Conservation (phyloP, 2,329 filamentous ascomycete genomes). For the Aulographum hederae region DNA sequence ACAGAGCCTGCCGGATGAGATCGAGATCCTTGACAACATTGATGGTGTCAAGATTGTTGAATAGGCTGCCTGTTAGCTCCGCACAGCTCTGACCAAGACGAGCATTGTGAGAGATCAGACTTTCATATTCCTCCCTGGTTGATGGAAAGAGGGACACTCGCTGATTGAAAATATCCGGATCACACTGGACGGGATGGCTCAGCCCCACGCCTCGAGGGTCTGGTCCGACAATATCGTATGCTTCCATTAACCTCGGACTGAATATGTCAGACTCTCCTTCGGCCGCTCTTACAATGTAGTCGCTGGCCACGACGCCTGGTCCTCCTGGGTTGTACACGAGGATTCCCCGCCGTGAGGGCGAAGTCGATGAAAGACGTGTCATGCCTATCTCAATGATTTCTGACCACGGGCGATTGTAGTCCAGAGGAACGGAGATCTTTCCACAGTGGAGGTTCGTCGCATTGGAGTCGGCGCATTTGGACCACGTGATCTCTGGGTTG, state of each 20-base stretch:
- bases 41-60: constrained; percentile 26
- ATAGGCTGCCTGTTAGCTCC: constrained; percentile 18
- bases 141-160: constrained; percentile 18
- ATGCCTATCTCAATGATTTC: constrained; percentile 1
- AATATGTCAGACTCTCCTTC: constrained; percentile 5
- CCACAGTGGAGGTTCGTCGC: constrained; percentile 2
- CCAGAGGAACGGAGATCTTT: constrained; percentile 14
- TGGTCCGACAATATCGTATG: constrained; percentile 25
- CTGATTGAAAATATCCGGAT: constrained; percentile 18
- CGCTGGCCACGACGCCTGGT: constrained; percentile 16
- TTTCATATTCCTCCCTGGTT: constrained; percentile 18
- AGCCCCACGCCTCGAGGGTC: constrained; percentile 25
- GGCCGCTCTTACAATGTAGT: constrained; percentile 8
- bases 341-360: constrained; percentile 14
- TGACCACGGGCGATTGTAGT: constrained; percentile 12
- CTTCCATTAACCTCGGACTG: constrained; percentile 11
- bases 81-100: constrained; percentile 21
- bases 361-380: constrained; percentile 7
- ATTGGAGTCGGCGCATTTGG: constrained; percentile 1
- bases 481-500: constrained; percentile 3
- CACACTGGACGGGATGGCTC: constrained; percentile 22
- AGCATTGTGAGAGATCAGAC: constrained; percentile 20
- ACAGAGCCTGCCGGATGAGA: constrained; percentile 15
- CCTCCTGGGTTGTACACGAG: constrained; percentile 26
- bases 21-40: constrained; percentile 17